These are phyloP conservation scores for Eucalyptus pauciflora DNA, from an alignment of 345 rosid species.

Conservation along the genomic window DNA sequence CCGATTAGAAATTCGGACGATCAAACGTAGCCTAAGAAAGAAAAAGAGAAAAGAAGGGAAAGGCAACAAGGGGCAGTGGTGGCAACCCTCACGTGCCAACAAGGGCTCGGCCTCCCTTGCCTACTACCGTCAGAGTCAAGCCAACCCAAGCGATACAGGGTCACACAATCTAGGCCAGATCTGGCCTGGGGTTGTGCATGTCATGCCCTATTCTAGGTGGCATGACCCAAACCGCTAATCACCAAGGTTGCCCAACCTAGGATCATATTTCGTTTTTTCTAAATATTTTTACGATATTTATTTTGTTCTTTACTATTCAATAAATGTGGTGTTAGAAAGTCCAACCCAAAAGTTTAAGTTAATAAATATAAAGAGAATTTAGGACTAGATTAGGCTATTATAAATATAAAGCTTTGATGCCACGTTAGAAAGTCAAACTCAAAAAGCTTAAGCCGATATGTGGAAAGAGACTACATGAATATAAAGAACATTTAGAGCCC, in stretches of 20 bases:
- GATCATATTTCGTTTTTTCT: background rate
- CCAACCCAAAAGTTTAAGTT: too few relatives aligned
- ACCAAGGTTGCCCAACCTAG: background rate
- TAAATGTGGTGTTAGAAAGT: background rate
- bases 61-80: background rate
- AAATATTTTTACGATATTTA: too few relatives aligned
- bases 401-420: too few relatives aligned
- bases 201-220: background rate
- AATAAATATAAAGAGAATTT: too few relatives aligned
- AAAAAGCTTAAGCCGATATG: rapidly evolving
- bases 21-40: too few relatives aligned
- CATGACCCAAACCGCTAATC: background rate
- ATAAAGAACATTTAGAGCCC: too few relatives aligned
- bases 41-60: background rate
- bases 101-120: background rate
- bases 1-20: too few relatives aligned
- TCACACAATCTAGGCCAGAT: background rate
- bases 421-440: too few relatives aligned
- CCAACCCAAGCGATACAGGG: background rate
- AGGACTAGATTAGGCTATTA: too few relatives aligned
- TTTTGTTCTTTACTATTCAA: background rate
- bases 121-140: background rate
- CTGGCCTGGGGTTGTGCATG: background rate
- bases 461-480: rapidly evolving
- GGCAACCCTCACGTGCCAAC: background rate